These are phyloP conservation scores for Dichotomopilus funicola DNA, from an alignment of 2,329 filamentous ascomycete genomes.

Conservation along the genomic window DNA sequence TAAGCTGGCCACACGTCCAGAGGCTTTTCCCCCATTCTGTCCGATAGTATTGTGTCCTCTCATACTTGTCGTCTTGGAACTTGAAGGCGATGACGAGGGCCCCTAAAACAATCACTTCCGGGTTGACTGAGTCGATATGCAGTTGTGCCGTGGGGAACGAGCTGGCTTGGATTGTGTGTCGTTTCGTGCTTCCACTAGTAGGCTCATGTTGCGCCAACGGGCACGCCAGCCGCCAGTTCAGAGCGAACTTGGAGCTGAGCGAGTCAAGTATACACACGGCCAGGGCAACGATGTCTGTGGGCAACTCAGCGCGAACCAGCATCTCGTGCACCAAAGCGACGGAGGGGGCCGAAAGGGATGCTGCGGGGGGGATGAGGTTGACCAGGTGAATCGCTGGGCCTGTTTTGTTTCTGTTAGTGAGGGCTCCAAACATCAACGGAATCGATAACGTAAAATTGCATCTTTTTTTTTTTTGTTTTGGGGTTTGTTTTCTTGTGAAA, in stretches of 20 bases:
- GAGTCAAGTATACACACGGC: slow-evolving; percentile 62
- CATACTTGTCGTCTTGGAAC: slow-evolving; percentile 55
- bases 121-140: slow-evolving; percentile 55
- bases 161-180: slow-evolving; percentile 21
- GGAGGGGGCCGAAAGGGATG: slow-evolving; percentile 53
- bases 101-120: slow-evolving; percentile 57
- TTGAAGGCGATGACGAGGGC: slow-evolving; percentile 60
- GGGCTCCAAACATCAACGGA: slow-evolving; percentile 21
- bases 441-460: too few species aligned
- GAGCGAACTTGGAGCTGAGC: slow-evolving; percentile 55
- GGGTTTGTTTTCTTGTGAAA: too few species aligned
- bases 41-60: slow-evolving; percentile 47
- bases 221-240: slow-evolving; percentile 54
- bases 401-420: slow-evolving; percentile 31
- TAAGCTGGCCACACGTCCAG: slow-evolving; percentile 58
- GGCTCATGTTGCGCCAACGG: slow-evolving; percentile 37
- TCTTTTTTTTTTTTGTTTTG: too few species aligned
- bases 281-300: slow-evolving; percentile 56
- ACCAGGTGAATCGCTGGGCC: slow-evolving; percentile 60
- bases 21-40: slow-evolving; percentile 46
- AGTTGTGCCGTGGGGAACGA: slow-evolving; percentile 27
- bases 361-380: slow-evolving; percentile 58
- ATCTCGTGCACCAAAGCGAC: slow-evolving; percentile 54
- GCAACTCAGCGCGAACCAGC: slow-evolving; percentile 50
- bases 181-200: slow-evolving; percentile 24